These are phyloP conservation scores for Gossypium arboreum DNA, from an alignment of 345 rosid species.

Conservation along the genomic window DNA sequence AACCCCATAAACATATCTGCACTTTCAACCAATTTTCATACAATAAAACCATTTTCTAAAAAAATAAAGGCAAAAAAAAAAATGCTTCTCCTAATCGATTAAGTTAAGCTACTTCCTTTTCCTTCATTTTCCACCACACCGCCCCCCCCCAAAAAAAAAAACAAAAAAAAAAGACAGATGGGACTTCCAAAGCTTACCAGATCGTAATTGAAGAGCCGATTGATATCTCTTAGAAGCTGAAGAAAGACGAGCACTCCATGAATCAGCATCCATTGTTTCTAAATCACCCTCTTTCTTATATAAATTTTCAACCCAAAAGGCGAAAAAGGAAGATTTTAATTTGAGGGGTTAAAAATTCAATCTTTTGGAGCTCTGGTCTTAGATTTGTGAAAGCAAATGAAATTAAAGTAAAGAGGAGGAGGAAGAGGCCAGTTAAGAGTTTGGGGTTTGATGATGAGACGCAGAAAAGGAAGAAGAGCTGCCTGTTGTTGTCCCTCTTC, in stretches of 20 bases:
- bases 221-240: slow-evolving; percentile 82
- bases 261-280: slow-evolving; percentile 67
- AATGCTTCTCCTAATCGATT: background rate
- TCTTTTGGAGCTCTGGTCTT: slow-evolving; percentile 10
- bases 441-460: slow-evolving; percentile 10
- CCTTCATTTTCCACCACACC: background rate
- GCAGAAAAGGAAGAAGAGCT: background rate
- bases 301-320: background rate
- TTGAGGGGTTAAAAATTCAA: background rate
- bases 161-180: background rate
- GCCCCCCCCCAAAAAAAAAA: too few relatives aligned
- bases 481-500: background rate
- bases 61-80: background rate
- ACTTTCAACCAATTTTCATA: slow-evolving; percentile 20
- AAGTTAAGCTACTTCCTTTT: background rate
- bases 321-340: background rate
- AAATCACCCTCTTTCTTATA: background rate
- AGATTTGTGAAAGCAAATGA: slow-evolving; percentile 1
- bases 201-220: slow-evolving; percentile 78
- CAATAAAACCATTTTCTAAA: background rate
- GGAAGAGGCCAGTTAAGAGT: background rate
- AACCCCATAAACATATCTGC: slow-evolving; percentile 79
- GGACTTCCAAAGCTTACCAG: slow-evolving; percentile 49
- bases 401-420: background rate
- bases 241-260: slow-evolving; percentile 83